Conservation (phyloP, 352 stramenopile genomes). For the Pseudoperonospora humuli region DNA sequence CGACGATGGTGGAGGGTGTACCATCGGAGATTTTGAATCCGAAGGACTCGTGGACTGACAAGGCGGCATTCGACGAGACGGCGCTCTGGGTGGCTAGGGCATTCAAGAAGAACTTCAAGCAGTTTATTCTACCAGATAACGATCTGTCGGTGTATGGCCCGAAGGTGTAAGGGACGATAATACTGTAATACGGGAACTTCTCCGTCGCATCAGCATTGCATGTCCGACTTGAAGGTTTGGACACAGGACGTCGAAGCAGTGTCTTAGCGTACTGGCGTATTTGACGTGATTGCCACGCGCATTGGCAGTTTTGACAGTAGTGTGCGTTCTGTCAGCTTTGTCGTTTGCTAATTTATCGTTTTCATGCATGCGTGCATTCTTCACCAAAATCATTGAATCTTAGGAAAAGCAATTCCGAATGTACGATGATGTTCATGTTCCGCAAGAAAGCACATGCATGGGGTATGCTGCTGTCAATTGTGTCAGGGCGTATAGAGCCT, state of each 20-base stretch:
- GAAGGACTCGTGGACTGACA: slow-evolving; percentile 69
- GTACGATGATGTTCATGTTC: too few relatives aligned
- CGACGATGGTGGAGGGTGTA: slow-evolving; percentile 49
- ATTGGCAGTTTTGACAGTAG: background rate
- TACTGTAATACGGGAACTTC: background rate
- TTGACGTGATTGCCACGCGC: too few relatives aligned
- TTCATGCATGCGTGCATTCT: background rate
- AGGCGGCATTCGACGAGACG: slow-evolving; percentile 70
- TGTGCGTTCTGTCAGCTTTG: background rate
- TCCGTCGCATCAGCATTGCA: background rate
- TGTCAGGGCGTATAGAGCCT: too few relatives aligned
- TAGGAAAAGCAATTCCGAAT: background rate
- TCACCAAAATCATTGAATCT: background rate
- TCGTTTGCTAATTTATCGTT: background rate
- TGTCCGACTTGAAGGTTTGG: too few relatives aligned
- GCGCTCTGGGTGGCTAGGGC: slow-evolving; percentile 63
- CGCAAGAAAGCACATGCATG: too few relatives aligned
- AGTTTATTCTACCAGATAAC: slow-evolving; percentile 78
- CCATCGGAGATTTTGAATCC: slow-evolving; percentile 70
- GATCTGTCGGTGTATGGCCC: slow-evolving; percentile 60
- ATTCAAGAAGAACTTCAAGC: slow-evolving; percentile 81
- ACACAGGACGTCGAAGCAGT: too few relatives aligned
- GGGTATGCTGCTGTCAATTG: too few relatives aligned
- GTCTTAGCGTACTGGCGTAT: too few relatives aligned
- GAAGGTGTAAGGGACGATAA: slow-evolving; percentile 25